phyloP scores from a whole-genome alignment of 345 rosid species.

The Litchi chinensis region DNA sequence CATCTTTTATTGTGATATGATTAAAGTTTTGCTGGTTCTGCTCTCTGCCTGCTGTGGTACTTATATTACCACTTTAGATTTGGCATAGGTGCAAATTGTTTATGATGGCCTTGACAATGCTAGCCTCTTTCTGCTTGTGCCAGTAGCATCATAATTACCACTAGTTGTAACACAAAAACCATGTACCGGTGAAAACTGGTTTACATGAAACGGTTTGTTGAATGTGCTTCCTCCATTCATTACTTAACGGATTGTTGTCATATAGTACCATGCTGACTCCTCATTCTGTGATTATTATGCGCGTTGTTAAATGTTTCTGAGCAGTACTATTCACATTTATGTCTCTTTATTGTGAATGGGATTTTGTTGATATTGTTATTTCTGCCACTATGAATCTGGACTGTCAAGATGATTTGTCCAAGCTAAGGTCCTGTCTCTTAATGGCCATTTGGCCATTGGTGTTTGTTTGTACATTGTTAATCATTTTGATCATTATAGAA shows the following conservation, averaged over 20 bases:
- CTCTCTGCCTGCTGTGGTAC: not conserved
- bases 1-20: not conserved
- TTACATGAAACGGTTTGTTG: not conserved
- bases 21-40: not conserved
- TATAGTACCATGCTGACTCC: not conserved
- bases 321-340: not conserved
- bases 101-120: not conserved
- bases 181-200: not conserved
- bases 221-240: not conserved
- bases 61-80: not conserved
- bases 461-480: not conserved
- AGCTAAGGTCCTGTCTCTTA: not conserved
- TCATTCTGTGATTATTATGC: not conserved
- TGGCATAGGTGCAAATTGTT: not conserved
- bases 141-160: not conserved
- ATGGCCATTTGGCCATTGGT: not conserved
- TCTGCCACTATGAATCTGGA: not conserved
- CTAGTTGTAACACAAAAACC: not conserved
- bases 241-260: not conserved
- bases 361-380: not conserved
- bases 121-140: not conserved
- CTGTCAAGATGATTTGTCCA: not conserved
- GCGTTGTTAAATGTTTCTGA: conserved; percentile 3
- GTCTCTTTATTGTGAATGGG: not conserved
- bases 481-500: not conserved